Evolutionary conservation across 78 protist species (phyloP).

Genomic region (Acrasis kona): DNA sequence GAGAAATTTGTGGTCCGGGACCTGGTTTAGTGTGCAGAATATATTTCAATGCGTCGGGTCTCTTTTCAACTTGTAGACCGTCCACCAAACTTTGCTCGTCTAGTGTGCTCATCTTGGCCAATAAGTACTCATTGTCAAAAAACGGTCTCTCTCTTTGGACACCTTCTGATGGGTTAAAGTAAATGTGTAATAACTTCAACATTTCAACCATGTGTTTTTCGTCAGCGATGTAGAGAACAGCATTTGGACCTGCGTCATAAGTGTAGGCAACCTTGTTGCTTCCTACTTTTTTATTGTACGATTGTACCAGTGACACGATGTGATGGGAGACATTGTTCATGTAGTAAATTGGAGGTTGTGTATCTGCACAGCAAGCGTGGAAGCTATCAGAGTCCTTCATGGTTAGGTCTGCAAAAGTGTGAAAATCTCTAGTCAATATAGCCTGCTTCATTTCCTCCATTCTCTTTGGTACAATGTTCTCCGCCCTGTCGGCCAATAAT

Average conservation of each 20-base stretch:
- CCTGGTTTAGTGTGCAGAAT: not conserved
- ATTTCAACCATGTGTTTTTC: constrained; percentile 21
- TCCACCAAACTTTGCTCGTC: not conserved
- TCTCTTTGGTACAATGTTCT: constrained; percentile 54
- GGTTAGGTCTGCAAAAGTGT: constrained; percentile 66
- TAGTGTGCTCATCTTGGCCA: too few species aligned
- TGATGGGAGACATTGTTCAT: constrained; percentile 65
- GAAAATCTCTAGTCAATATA: constrained; percentile 59
- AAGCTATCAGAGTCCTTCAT: constrained; percentile 82
- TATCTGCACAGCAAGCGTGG: constrained; percentile 78
- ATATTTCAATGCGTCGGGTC: not conserved
- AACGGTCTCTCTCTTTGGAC: too few species aligned
- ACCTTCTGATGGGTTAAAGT: constrained; percentile 12
- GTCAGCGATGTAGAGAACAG: constrained; percentile 55
- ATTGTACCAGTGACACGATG: constrained; percentile 48
- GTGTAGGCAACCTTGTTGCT: constrained; percentile 80
- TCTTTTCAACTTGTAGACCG: not conserved
- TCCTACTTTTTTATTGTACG: constrained; percentile 33
- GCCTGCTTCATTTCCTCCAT: constrained; percentile 59
- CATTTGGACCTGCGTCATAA: constrained; percentile 98
- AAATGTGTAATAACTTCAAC: constrained; percentile 17
- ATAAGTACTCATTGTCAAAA: too few species aligned
- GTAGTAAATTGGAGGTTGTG: constrained; percentile 90
- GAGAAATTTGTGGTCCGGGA: not conserved
- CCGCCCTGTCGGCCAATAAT: constrained; percentile 45